These are phyloP conservation scores for Xylariaceae sp. DNA, from an alignment of 2,329 filamentous ascomycete species.

Conservation along the genomic window DNA sequence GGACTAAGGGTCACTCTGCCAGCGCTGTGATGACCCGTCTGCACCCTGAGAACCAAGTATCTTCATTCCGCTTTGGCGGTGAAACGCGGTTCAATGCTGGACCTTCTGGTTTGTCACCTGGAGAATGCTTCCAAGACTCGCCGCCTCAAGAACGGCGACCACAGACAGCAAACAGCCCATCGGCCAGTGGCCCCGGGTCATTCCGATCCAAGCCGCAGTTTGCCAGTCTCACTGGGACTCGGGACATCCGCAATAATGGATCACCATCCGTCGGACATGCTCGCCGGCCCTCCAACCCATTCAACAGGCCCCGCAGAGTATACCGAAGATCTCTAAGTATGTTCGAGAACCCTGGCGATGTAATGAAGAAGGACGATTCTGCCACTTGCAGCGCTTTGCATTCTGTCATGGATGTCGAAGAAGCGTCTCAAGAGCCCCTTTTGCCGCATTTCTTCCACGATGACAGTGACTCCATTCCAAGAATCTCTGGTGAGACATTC, in stretches of 20 bases:
- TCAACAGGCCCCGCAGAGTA: constrained; percentile 76
- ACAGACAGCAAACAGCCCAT: constrained; percentile 58
- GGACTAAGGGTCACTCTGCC: constrained; percentile 71
- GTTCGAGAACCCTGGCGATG: constrained; percentile 88
- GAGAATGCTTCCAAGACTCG: constrained; percentile 78
- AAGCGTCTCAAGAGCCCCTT: constrained; percentile 66
- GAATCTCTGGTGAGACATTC: constrained; percentile 78
- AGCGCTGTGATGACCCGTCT: constrained; percentile 59
- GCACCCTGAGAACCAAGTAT: constrained; percentile 60
- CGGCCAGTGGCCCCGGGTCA: constrained; percentile 43
- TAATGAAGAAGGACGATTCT: constrained; percentile 68
- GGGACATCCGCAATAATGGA: constrained; percentile 59
- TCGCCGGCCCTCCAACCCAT: constrained; percentile 68
- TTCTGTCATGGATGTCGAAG: constrained; percentile 80
- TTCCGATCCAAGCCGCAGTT: constrained; percentile 65
- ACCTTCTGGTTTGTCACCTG: constrained; percentile 63
- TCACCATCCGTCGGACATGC: constrained; percentile 70
- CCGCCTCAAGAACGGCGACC: constrained; percentile 67
- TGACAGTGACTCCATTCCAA: constrained; percentile 79
- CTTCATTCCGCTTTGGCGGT: constrained; percentile 71
- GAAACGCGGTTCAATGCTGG: constrained; percentile 40
- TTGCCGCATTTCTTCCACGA: constrained; percentile 82
- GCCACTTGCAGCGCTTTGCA: constrained; percentile 56
- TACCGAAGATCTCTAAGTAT: constrained; percentile 93
- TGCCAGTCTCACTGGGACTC: constrained; percentile 48